A percentile compares a stretch with the other conserved stretches of the same genome.
These are phyloP conservation scores for Hypoxylon sp. DNA, from an alignment of 2,329 filamentous ascomycete species.

Conservation along the genomic window DNA sequence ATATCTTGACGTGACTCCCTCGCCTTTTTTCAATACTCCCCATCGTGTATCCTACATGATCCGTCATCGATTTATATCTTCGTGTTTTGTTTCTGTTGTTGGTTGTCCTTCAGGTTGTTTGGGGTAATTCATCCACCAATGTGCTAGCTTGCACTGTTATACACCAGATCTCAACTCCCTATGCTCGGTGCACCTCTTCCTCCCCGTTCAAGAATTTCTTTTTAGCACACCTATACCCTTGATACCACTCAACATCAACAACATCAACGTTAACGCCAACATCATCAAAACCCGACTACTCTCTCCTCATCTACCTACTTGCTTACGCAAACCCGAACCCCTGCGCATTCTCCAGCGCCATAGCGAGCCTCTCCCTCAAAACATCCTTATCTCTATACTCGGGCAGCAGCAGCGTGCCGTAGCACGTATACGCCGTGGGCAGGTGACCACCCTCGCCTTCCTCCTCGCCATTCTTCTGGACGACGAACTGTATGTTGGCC, in stretches of 20 bases:
- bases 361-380: conserved; percentile 80
- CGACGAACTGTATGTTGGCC: conserved; percentile 83
- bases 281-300: too few relatives aligned
- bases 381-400: conserved; percentile 82
- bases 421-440: conserved; percentile 93
- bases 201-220: not conserved
- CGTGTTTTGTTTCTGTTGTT: not conserved
- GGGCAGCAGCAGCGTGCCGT: conserved; percentile 87
- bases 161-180: not conserved
- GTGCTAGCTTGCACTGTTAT: not conserved
- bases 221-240: not conserved
- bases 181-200: not conserved
- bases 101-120: not conserved
- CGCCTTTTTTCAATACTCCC: not conserved
- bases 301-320: too few relatives aligned
- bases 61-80: not conserved
- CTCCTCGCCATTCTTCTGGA: conserved; percentile 82
- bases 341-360: conserved; percentile 89
- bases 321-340: conserved; percentile 86
- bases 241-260: not conserved
- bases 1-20: too few relatives aligned
- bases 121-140: not conserved
- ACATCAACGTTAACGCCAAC: not conserved
- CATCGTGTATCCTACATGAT: not conserved
- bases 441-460: conserved; percentile 69